Conservation (phyloP, 139 green algal genomes). For the Chlorella vulgaris region DNA sequence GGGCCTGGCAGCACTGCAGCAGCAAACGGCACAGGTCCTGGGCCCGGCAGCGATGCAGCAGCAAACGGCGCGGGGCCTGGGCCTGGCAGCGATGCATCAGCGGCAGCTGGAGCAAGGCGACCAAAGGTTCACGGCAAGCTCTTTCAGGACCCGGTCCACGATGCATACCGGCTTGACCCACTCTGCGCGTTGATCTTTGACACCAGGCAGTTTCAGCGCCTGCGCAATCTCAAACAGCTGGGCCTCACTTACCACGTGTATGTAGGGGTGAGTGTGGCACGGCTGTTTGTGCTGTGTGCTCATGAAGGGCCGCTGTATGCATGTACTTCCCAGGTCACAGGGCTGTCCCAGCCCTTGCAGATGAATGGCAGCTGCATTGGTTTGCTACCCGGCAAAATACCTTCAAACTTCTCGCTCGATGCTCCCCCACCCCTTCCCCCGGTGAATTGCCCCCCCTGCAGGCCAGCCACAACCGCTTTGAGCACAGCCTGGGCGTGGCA, state of each 20-base stretch:
- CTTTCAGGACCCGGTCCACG: slow-evolving; percentile 66
- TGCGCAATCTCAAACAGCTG: slow-evolving; percentile 82
- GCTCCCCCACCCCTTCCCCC: slow-evolving; percentile 23
- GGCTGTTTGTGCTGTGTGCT: too few relatives aligned
- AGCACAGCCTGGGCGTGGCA: slow-evolving; percentile 86
- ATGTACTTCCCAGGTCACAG: too few relatives aligned
- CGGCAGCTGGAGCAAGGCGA: background rate
- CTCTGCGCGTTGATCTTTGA: slow-evolving; percentile 72
- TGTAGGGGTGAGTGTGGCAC: background rate
- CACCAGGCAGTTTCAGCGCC: slow-evolving; percentile 83
- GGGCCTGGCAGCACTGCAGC: too few relatives aligned
- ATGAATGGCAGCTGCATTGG: too few relatives aligned
- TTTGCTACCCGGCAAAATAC: background rate
- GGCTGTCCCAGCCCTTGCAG: too few relatives aligned
- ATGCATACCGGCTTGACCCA: slow-evolving; percentile 53
- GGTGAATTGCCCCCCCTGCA: background rate
- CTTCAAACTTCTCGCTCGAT: background rate
- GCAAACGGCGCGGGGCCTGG: background rate
- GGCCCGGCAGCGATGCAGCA: too few relatives aligned
- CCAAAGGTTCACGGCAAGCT: slow-evolving; percentile 28
- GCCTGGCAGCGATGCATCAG: background rate
- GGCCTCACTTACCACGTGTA: slow-evolving; percentile 52
- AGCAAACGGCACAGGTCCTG: background rate
- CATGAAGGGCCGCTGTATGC: too few relatives aligned
- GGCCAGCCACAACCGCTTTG: slow-evolving; percentile 82